phyloP scores from a whole-genome alignment of 2,329 filamentous ascomycete species.

The Aureobasidium mangrovei region DNA sequence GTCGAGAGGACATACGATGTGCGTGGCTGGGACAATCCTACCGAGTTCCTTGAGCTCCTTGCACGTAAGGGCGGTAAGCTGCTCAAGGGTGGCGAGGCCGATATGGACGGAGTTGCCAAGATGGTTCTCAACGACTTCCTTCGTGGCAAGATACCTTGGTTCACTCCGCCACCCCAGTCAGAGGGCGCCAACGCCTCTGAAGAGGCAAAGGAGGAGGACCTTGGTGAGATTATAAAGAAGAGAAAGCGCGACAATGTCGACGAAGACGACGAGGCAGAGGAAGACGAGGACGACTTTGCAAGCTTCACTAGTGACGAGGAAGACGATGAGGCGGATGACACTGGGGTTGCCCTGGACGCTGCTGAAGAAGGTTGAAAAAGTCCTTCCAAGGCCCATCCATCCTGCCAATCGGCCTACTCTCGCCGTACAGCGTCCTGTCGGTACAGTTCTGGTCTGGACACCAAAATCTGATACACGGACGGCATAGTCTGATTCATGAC shows the following conservation, averaged over 20 bases:
- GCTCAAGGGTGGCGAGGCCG: slow-evolving; percentile 86
- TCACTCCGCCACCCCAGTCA: slow-evolving; percentile 62
- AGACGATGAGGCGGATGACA: slow-evolving; percentile 15
- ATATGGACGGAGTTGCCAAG: slow-evolving; percentile 89
- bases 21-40: slow-evolving; percentile 64
- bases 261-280: slow-evolving; percentile 23
- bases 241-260: slow-evolving; percentile 52
- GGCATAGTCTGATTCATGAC: no score
- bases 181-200: slow-evolving; percentile 42
- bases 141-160: slow-evolving; percentile 93
- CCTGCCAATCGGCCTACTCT: no score
- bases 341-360: not conserved
- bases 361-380: slow-evolving; percentile 10
- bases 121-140: slow-evolving; percentile 97
- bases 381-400: not conserved
- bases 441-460: no score
- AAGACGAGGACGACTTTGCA: slow-evolving; percentile 15
- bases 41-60: slow-evolving; percentile 77
- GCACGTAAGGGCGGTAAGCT: slow-evolving; percentile 81
- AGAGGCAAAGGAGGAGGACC: slow-evolving; percentile 63
- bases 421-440: no score
- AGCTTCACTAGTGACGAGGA: slow-evolving; percentile 21
- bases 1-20: slow-evolving; percentile 90
- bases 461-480: no score
- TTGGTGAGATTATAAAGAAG: slow-evolving; percentile 75